Conservation (phyloP, 116 monocot species). For the Iris pallida region DNA sequence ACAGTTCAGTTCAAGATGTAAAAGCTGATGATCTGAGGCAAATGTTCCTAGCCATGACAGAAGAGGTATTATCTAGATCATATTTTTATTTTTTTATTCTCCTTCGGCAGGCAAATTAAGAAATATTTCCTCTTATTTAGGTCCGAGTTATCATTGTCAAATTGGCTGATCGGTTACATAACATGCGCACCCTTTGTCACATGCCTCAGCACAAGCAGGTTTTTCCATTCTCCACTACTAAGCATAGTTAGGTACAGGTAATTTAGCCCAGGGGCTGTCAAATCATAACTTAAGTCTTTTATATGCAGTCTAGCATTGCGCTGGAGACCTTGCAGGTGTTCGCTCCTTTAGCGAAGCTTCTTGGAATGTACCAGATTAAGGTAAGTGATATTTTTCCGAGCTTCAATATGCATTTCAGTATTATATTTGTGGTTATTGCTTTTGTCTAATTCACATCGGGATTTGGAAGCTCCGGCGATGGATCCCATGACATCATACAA, state of each 20-base stretch:
- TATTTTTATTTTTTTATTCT: conserved; percentile 7
- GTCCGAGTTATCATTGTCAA: conserved; percentile 99
- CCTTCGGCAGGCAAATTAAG: not conserved
- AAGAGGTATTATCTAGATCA: conserved; percentile 59
- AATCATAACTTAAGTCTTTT: conserved; percentile 12
- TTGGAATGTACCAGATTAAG: conserved; percentile 99
- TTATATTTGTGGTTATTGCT: not conserved
- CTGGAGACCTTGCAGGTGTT: conserved; percentile 93
- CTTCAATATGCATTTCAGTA: not conserved
- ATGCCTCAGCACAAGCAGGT: conserved; percentile 99
- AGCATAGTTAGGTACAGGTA: not conserved
- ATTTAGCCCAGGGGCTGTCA: not conserved
- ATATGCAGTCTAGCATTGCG: conserved; percentile 80
- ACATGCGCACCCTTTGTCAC: conserved; percentile 96
- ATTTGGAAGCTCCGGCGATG: no score
- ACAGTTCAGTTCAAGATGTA: conserved; percentile 76
- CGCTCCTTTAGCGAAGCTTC: conserved; percentile 97
- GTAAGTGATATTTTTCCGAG: conserved; percentile 24
- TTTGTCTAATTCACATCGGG: not conserved
- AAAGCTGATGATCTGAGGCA: conserved; percentile 96
- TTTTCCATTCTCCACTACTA: not conserved
- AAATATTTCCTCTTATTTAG: conserved; percentile 31
- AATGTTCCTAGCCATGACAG: conserved; percentile 99
- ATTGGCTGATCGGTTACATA: conserved; percentile 94
- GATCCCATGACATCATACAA: no score